Base-by-base conservation (phyloP, 176 grass and related monocot genomes). In the Olyra latifolia region DNA sequence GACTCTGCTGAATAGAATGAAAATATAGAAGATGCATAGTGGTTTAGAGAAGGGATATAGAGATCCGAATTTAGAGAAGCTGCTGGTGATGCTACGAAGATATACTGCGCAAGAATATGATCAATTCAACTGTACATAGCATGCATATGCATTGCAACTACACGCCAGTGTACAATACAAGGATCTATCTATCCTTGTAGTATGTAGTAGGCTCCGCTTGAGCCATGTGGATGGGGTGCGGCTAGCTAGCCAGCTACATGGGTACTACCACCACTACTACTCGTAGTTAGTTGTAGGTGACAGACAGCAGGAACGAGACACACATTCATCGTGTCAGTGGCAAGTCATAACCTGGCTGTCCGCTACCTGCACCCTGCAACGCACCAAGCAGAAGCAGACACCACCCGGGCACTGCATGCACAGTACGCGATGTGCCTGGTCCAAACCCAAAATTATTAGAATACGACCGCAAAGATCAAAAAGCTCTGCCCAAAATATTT, bases 371-470 rank as follows among this genome's bases (percentile, higher is more conserved):
- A 45, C 39, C 47, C 56, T 69, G 66, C 70, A 32, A 20, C 45
- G 52, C 61, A 29, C 70, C 84, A 81, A 61, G 30, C 13, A 69
- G 54, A 54, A 70, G 23, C 43, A 7, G 53, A 76, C 85, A 87
- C 38, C 79, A 41, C 43, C 7, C n/a, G 12, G 6, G 1, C 72
- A 75, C 72, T 39, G 43, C 58, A 77, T 17, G 48, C 81, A 44
- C 4, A n/a, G 60, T 19, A 49, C 35, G 42, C 74, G 2, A 15
- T 55, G 42, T 63, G 44, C 16, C 29, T 69, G 71, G 78, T 87
- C 85, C 78, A 20, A 25, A 4, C 35, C 3, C 64, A 6, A 12
- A 82, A 87, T 82, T 70, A 87, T 70, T 69, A 27, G 24, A 29
- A 42, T 1, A 50, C 23, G 61, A 60, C n/a, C n/a, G 19, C n/a